Conservation (phyloP, 2,329 filamentous ascomycete genomes). For the Botryotinia narcissicola region DNA sequence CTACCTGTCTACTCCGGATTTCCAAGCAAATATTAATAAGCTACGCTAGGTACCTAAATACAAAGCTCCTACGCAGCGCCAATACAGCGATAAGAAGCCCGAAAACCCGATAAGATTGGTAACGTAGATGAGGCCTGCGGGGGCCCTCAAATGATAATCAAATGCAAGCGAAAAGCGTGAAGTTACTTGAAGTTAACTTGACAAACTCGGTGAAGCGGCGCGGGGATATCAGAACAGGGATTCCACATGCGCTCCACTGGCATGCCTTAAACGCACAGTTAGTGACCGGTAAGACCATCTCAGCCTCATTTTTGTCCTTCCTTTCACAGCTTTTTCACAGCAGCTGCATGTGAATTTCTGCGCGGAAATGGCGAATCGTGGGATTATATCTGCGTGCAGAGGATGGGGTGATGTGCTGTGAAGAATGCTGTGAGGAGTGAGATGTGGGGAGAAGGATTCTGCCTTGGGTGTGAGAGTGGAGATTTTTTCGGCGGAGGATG, state of each 20-base stretch:
- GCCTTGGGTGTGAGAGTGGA: background rate
- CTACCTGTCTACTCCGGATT: background rate
- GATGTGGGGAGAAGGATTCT: background rate
- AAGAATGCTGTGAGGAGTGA: background rate
- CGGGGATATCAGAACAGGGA: background rate
- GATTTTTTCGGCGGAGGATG: background rate
- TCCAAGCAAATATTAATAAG: background rate
- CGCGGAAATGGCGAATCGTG: background rate
- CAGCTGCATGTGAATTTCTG: background rate
- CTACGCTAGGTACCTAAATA: background rate
- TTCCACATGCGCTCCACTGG: background rate
- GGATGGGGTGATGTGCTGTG: background rate
- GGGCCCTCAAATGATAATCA: background rate
- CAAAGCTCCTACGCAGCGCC: background rate
- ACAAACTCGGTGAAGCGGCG: background rate
- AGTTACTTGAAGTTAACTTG: background rate
- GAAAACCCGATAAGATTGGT: background rate
- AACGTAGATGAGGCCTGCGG: background rate
- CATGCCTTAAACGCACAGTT: background rate
- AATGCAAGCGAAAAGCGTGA: background rate
- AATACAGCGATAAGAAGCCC: background rate
- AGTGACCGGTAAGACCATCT: background rate
- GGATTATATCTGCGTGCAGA: background rate
- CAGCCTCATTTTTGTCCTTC: background rate
- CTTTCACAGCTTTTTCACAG: background rate